Base-by-base conservation (phyloP, 352 stramenopile species). In the Phytophthora fragariaefolia region DNA sequence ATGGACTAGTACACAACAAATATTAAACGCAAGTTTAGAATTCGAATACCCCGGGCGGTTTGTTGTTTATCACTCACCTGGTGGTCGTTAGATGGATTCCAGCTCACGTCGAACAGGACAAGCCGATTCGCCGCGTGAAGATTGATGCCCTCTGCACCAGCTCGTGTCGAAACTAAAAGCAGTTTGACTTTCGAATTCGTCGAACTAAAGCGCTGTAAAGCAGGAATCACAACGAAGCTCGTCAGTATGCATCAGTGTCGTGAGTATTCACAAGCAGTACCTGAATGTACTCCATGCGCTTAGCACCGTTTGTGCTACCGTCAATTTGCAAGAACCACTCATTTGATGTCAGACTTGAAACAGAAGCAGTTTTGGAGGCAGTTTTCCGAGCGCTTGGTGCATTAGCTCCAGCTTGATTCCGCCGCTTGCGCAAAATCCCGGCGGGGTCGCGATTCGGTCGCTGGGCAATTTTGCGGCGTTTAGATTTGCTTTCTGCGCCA, bases 101-200 rank as follows among this genome's bases (percentile, higher is more conserved):
- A 97, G 68, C 90, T 96, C 48, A 96, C 89, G 48, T 97, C 91
- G 50, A 96, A 97, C 6, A 97, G 64, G 32, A 97, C 86, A n/a
- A 97, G 80, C 4, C 91, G 90, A 62, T 96, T 97, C 2, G 82
- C 91, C n/a, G 86, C 89, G 65, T 95, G 83, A 45, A 97, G 57
- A 67, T 97, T 97, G 52, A 97, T 93, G 18, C 91, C 91, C 69
- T 95, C 87, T 15, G 85, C 87, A n/a, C 87, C 87, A 52, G 87
- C 87, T 24, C 84, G 82, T 12, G 87, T 95, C 6, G 87, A 95
- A 24, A 95, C 81, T 12, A 95, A 70, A 24, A 95, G 68, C 13
- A 95, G 63, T 57, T 92, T 87, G 7, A 95, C 82, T 0, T 63
- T 40, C 58, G 80, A 90, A 23, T 63, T 53, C 3, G 60, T 47